A percentile compares a stretch with the other conserved stretches of the same genome.
Conservation (phyloP, 768 basidiomycete genomes). For the Mycena galopus region DNA sequence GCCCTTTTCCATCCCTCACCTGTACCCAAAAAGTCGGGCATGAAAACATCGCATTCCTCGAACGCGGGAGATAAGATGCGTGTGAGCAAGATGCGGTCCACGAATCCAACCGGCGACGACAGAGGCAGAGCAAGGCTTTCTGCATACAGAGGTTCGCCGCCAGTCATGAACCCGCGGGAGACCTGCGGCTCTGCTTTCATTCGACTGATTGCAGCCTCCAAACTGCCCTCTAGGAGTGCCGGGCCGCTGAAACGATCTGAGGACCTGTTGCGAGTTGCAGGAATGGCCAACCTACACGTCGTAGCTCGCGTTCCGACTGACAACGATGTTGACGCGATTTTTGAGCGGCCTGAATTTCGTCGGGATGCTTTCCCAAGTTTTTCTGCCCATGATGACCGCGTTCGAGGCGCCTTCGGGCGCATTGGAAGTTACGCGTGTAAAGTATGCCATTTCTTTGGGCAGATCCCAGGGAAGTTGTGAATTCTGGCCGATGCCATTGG, state of each 20-base stretch:
- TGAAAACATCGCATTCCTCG: constrained; percentile 87
- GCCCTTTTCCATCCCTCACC: constrained; percentile 66
- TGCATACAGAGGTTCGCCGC: constrained; percentile 89
- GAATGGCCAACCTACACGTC: constrained; percentile 64
- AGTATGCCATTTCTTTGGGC: constrained; percentile 92
- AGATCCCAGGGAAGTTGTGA: constrained; percentile 90
- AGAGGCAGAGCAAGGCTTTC: constrained; percentile 66
- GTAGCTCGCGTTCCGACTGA: constrained; percentile 72
- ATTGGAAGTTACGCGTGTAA: constrained; percentile 80
- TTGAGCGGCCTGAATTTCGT: constrained; percentile 83
- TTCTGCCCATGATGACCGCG: constrained; percentile 94
- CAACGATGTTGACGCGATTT: constrained; percentile 81
- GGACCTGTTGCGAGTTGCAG: not conserved
- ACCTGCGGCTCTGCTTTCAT: constrained; percentile 41
- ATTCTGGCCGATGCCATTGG: constrained; percentile 90
- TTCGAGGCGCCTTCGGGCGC: constrained; percentile 72
- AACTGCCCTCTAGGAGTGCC: constrained; percentile 39
- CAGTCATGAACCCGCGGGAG: constrained; percentile 86
- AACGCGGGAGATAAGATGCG: constrained; percentile 82
- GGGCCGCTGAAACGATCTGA: constrained; percentile 25
- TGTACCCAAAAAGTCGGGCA: constrained; percentile 74
- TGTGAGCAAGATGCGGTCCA: constrained; percentile 90
- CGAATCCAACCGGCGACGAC: constrained; percentile 54
- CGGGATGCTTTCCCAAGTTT: constrained; percentile 98
- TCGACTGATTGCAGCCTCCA: constrained; percentile 57